Conservation (phyloP, 306 rosid species). For the Inga laurina region DNA sequence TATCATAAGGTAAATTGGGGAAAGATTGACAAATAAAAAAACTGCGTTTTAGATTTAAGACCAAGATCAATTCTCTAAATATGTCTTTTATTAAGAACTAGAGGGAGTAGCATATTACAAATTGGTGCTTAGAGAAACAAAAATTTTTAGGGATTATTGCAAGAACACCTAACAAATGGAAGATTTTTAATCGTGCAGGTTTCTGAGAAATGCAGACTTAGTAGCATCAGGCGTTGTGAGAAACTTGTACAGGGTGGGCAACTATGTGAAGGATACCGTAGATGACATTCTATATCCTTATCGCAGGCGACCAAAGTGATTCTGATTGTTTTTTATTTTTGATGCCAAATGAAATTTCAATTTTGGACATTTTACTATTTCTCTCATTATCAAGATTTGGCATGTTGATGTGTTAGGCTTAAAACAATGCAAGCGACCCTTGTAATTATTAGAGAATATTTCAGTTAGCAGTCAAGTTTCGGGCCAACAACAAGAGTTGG, state of each 20-base stretch:
- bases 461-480: background rate
- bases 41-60: no score
- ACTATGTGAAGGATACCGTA: conserved; percentile 59
- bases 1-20: no score
- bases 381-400: background rate
- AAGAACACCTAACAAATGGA: background rate
- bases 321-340: background rate
- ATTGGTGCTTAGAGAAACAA: background rate
- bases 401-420: background rate
- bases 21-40: no score
- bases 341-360: background rate
- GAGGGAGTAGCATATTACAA: no score
- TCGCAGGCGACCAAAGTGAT: conserved; percentile 73
- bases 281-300: conserved; percentile 73
- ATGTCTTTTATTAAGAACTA: no score
- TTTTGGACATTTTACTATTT: conserved; percentile 29
- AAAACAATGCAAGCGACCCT: background rate
- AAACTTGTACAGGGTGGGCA: conserved; percentile 73
- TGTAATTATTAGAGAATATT: background rate
- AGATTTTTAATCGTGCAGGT: conserved; percentile 49
- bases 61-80: no score
- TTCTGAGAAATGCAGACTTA: conserved; percentile 70
- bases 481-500: background rate
- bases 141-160: background rate
- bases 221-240: conserved; percentile 83